These are phyloP conservation scores for Fusarium sp. DNA, from an alignment of 2,329 filamentous ascomycete genomes.

Conservation along the genomic window DNA sequence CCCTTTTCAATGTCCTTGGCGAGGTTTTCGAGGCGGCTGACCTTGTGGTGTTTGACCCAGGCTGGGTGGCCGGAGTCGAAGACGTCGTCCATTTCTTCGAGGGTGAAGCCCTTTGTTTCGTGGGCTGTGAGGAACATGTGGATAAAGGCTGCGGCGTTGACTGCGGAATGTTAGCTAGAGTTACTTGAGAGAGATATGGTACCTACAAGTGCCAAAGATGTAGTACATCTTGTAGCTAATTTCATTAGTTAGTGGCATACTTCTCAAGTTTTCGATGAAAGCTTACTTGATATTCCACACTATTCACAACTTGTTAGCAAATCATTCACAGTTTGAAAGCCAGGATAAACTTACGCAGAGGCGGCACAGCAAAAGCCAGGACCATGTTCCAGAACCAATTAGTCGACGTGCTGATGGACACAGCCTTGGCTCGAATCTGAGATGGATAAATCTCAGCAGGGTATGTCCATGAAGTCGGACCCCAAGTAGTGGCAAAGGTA, in stretches of 20 bases:
- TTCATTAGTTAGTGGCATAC: neutral
- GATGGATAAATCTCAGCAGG: constrained; percentile 60
- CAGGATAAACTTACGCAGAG: constrained; percentile 59
- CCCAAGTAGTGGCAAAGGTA: constrained; percentile 55
- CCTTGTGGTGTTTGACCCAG: constrained; percentile 63
- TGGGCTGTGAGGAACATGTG: constrained; percentile 75
- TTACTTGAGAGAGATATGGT: too few species aligned
- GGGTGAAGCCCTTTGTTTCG: constrained; percentile 77
- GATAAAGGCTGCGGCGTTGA: constrained; percentile 75
- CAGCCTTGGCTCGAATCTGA: constrained; percentile 58
- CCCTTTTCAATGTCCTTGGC: constrained; percentile 62
- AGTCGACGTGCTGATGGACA: constrained; percentile 55
- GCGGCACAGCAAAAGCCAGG: constrained; percentile 50
- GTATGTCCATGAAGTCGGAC: constrained; percentile 60
- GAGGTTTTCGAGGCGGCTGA: constrained; percentile 60
- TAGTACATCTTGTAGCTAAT: constrained; percentile 72
- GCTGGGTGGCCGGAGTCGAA: constrained; percentile 72
- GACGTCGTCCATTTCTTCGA: constrained; percentile 82
- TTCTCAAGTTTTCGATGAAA: neutral
- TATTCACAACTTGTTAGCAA: constrained; percentile 17
- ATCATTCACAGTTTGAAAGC: neutral
- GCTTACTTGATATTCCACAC: constrained; percentile 62
- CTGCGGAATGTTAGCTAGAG: constrained; percentile 15
- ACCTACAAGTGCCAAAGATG: constrained; percentile 73
- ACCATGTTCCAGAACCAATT: constrained; percentile 52